Base-by-base conservation (phyloP, 331 rosid species). In the Cydonia oblonga region DNA sequence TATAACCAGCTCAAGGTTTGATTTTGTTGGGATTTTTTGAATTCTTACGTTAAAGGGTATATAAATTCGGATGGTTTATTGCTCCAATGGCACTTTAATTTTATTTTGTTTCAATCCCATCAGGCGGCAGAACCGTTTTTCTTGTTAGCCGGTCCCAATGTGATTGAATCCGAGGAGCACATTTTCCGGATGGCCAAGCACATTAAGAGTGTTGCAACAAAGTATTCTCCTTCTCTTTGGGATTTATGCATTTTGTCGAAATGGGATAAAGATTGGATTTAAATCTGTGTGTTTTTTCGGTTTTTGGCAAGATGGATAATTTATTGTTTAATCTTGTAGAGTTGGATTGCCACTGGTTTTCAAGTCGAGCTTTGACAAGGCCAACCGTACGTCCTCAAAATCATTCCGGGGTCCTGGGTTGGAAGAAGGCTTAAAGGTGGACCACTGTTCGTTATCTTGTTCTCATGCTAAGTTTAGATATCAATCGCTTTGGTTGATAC, bases 351-450 rank as follows among this genome's bases (percentile, higher is more conserved):
- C 97, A 8, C 79, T 93, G 86, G 89, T 93, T 75, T 93, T 93
- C 87, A 91, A 91, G 86, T 89, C 98, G 62, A 93, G 98, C 87
- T 93, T 93, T 70, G 97, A 93, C 79, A 93, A 93, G 81, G 98
- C 98, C 68, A 93, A 93, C 82, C 85, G 97, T 56, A 93, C 97
- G 59, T 93, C 98, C 22, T 90, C 97, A 65, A 93, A 93, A 79
- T 93, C 98, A 68, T 91, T 93, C 69, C 96, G 97, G 13, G 97
- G 98, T 83, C 98, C 98, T 0, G 98, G 98, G 82, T 75, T 91
- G 88, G 78, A 1, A 29, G 96, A 93, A 83, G 98, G 98, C 78
- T 79, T 91, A 81, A 89, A 91, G 98, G 97, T 93, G 65, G 46
- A 10, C 22, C 22, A 0, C 66, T 32, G 60, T 63, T 46, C 60